Base-by-base conservation (phyloP, 2,329 filamentous ascomycete species). In the Metarhizium guizhouense region DNA sequence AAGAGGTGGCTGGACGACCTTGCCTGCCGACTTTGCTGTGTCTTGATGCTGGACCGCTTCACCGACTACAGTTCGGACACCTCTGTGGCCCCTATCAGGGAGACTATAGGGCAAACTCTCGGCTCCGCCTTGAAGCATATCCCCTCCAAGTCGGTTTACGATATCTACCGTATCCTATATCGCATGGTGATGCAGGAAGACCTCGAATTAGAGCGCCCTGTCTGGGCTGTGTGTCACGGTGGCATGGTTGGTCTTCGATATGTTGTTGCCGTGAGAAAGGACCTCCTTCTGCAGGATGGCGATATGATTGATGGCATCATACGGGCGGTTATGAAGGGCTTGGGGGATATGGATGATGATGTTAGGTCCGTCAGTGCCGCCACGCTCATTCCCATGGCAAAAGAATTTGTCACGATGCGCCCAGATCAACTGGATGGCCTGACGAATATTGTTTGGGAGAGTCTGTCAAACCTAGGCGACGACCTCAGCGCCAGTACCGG, bases 1-100 rank as follows among this genome's bases (percentile, higher is more conserved):
- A 83, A 86, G 58, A 81, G 78, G 67, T 99, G 91, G 91, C 81
- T 99, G 20, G 89, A 97, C 66, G 93, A 99, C 66, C 79, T 99
- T 53, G 90, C 92, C n/a, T 96, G 92, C 65, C 88, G 94, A 30
- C 81, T 99, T 51, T 93, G 92, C 70, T 96, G 90, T 68, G 92
- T 99, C 53, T 86, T 99, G 64, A 96, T 99, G 85, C 84, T 99
- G 16, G 94, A 99, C 72, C 86, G 92, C 54, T 99, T 99, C 67
- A 95, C 92, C 56, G 94, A 99, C 67, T 99, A 96, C 73, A 94
- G 95, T 57, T 96, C 92, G 5, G 94, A 99, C 70, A 99, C 90
- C 54, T 95, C 95, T 1, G 91, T 99, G 45, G 94, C 94, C 0
- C 94, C 94, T 0, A 96, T 99, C 60, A 82, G 94, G 61, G 94